Conservation (phyloP, 345 rosid species). For the Citrus reticulata region DNA sequence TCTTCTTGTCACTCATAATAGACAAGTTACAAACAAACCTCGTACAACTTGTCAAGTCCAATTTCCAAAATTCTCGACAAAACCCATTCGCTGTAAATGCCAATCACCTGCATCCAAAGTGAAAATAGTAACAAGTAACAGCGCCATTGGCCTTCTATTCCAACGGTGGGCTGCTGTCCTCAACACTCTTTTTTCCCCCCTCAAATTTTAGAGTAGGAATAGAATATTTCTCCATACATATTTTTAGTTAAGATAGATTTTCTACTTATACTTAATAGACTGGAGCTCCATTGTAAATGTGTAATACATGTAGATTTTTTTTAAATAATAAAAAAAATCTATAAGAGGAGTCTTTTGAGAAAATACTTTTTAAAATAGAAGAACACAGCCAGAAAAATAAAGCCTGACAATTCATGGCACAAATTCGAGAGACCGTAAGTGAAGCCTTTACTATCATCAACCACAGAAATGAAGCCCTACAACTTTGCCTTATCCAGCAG, state of each 20-base stretch:
- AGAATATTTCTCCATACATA: too few relatives aligned
- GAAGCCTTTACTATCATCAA: not conserved
- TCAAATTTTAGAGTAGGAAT: too few relatives aligned
- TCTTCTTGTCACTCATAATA: not conserved
- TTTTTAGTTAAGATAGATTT: too few relatives aligned
- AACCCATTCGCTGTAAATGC: not conserved
- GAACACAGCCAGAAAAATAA: not conserved
- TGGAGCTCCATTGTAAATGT: too few relatives aligned
- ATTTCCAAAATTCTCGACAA: not conserved
- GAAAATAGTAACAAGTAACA: not conserved
- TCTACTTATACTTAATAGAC: too few relatives aligned
- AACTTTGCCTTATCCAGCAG: not conserved
- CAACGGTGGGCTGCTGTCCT: too few relatives aligned
- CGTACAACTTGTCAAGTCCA: not conserved
- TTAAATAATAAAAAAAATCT: too few relatives aligned
- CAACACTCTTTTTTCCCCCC: too few relatives aligned
- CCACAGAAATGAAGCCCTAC: not conserved
- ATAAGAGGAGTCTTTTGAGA: too few relatives aligned
- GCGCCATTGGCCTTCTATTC: not conserved
- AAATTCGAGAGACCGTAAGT: not conserved
- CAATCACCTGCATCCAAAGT: not conserved
- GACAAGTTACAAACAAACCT: not conserved
- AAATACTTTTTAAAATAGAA: not conserved
- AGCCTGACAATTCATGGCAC: not conserved
- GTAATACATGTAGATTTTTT: too few relatives aligned